phyloP scores from a whole-genome alignment of 140 eudicot genomes.

The Flaveria floridana region DNA sequence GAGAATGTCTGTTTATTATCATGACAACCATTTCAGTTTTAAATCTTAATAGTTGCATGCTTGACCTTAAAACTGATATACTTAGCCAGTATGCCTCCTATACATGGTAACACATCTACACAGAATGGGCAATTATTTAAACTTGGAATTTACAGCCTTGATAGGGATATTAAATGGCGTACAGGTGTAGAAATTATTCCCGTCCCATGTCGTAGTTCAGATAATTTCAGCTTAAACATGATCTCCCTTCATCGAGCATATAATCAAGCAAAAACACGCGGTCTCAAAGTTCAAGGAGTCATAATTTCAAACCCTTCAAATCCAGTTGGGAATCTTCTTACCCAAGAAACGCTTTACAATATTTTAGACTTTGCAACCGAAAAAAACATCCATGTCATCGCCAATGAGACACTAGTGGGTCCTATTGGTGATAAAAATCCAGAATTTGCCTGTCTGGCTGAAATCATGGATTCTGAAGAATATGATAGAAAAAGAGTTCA shows the following conservation, averaged over 20 bases:
- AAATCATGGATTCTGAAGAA: constrained; percentile 27
- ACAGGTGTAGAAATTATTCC: constrained; percentile 77
- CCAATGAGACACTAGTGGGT: constrained; percentile 29
- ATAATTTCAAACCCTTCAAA: constrained; percentile 74
- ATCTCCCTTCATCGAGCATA: constrained; percentile 67
- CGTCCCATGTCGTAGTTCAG: constrained; percentile 87
- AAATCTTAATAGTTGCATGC: constrained; percentile 29
- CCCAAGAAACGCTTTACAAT: constrained; percentile 59
- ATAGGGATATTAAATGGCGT: constrained; percentile 50
- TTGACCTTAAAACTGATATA: constrained; percentile 33
- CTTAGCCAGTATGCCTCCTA: background rate
- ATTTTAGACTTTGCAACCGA: constrained; percentile 78
- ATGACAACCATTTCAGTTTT: background rate
- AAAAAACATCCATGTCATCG: constrained; percentile 39
- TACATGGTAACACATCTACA: background rate
- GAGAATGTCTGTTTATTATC: background rate
- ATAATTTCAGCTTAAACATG: constrained; percentile 53
- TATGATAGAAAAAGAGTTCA: constrained; percentile 57
- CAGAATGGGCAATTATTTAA: background rate
- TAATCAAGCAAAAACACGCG: constrained; percentile 78
- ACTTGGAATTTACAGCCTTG: background rate
- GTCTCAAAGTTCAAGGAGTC: constrained; percentile 69
- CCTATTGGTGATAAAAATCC: constrained; percentile 36
- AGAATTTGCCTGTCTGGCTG: constrained; percentile 61
- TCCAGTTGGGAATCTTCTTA: constrained; percentile 62